A percentile compares a stretch with the other conserved stretches of the same genome.
phyloP scores from a whole-genome alignment of 768 basidiomycete genomes.

The Pulveroboletus sp. region DNA sequence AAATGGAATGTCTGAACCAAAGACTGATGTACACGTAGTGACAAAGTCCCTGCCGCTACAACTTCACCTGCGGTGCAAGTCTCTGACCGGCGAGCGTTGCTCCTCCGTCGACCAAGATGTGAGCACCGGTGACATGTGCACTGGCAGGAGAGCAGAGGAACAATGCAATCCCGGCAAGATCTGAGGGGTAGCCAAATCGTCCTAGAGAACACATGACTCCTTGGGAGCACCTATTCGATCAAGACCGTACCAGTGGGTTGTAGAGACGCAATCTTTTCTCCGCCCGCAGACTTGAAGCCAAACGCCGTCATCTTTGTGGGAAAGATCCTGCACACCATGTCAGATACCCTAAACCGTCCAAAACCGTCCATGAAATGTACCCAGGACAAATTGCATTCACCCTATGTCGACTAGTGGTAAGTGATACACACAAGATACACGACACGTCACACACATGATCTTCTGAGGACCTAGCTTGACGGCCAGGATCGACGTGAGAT shows the following conservation, averaged over 20 bases:
- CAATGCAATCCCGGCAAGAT: slow-evolving; percentile 67
- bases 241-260: slow-evolving; percentile 61
- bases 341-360: background rate
- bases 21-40: background rate
- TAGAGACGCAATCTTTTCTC: slow-evolving; percentile 42
- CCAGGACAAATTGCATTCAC: slow-evolving; percentile 85
- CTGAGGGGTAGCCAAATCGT: slow-evolving; percentile 57
- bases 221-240: background rate
- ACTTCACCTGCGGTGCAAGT: slow-evolving; percentile 23
- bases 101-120: slow-evolving; percentile 71
- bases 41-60: slow-evolving; percentile 11
- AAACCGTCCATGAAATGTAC: slow-evolving; percentile 32
- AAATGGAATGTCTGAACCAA: background rate
- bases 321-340: slow-evolving; percentile 47
- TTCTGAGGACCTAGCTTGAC: slow-evolving; percentile 53
- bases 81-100: slow-evolving; percentile 18
- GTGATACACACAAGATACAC: background rate
- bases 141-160: slow-evolving; percentile 70
- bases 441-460: slow-evolving; percentile 53
- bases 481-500: slow-evolving; percentile 70
- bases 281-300: slow-evolving; percentile 53
- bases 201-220: slow-evolving; percentile 35
- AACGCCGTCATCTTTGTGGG: slow-evolving; percentile 84
- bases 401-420: slow-evolving; percentile 31
- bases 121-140: slow-evolving; percentile 69